Base-by-base conservation (phyloP, 441 rosid genomes). In the Oxalis stricta region DNA sequence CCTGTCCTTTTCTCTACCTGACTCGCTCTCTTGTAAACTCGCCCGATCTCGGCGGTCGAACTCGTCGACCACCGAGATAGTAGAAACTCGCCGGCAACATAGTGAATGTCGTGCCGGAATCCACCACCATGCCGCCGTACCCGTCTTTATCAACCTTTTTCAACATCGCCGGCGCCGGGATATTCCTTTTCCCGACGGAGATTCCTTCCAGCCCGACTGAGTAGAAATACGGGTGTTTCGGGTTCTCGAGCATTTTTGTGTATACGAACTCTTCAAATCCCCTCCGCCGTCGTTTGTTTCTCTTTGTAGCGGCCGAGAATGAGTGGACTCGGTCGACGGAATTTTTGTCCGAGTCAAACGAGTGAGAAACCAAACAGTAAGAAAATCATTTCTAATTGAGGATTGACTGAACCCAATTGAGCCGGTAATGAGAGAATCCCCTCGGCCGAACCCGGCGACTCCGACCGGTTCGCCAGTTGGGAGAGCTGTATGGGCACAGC, bases 51-150 rank as follows among this genome's bases (percentile, higher is more conserved):
- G 76, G 44, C 53, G 58, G 2, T 77, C 77, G 17, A 84, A 89
- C 63, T 82, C 98, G 1, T 52, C 49, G 52, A 72, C 82, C 18
- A 89, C 69, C 7, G 74, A 41, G 10, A n/a, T 56, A 45, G 35
- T 77, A 80, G 33, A 85, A 54, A 47, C 72, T 69, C 56, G 76
- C 63, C 2, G 96, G 96, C 53, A 89, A 52, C 88, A 89, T 85
- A 14, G 96, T 89, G 44, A 82, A 82, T 20, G 98, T 89, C 0
- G 98, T 89, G 33, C 98, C 98, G 0, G 96, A 89, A 33, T 85
- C 98, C 33, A 89, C 94, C 10, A 89, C 96, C 38, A 89, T 23
- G 54, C 98, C 98, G 15, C 98, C 98, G 1, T 75, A 63, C 1
- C 96, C 95, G 12, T 48, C 53, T 10, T 56, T 32, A 39, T 76